These are phyloP conservation scores for Nephelium lappaceum DNA, from an alignment of 345 rosid genomes.

Conservation along the genomic window DNA sequence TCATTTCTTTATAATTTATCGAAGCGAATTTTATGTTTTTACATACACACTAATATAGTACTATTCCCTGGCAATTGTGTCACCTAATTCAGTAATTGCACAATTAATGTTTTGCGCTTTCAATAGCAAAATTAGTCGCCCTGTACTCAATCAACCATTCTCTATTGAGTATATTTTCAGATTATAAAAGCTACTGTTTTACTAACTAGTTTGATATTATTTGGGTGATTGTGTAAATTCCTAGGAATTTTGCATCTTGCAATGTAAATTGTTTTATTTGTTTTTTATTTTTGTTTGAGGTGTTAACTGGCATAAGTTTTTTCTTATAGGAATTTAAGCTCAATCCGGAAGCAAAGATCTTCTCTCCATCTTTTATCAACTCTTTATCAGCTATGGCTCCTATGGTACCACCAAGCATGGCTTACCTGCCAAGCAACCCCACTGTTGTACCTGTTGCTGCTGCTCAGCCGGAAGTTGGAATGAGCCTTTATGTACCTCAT, in stretches of 20 bases:
- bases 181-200: not conserved
- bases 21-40: not conserved
- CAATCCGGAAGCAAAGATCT: conserved; percentile 79
- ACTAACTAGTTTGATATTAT: not conserved
- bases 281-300: conserved; percentile 13
- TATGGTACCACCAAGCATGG: conserved; percentile 45
- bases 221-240: not conserved
- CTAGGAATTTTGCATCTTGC: not conserved
- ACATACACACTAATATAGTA: not conserved
- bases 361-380: conserved; percentile 68
- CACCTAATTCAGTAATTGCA: not conserved
- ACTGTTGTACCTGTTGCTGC: conserved; percentile 51
- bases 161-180: not conserved
- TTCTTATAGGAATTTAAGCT: conserved; percentile 77
- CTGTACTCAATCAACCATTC: not conserved
- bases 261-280: not conserved
- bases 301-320: not conserved
- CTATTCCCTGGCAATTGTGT: not conserved
- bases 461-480: conserved; percentile 58
- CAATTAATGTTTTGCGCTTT: not conserved
- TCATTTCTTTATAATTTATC: not conserved
- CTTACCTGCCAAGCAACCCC: conserved; percentile 56
- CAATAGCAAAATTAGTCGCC: not conserved
- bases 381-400: conserved; percentile 50
- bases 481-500: conserved; percentile 51